Base-by-base conservation (phyloP, 306 rosid species). In the Vachellia collinsii region DNA sequence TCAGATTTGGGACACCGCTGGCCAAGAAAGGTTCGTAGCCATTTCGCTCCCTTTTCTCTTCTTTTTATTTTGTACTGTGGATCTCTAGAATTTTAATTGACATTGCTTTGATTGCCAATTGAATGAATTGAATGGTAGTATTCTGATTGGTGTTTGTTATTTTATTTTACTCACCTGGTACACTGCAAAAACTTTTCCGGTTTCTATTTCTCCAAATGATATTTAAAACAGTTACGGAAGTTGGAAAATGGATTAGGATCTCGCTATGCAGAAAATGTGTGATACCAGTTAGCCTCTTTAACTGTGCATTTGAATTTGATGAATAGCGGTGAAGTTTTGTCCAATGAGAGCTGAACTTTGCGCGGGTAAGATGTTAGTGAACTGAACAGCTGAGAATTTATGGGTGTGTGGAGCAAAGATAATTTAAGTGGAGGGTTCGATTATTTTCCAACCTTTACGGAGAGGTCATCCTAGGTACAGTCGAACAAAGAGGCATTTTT, bases 1-100 rank as follows among this genome's bases (percentile, higher is more conserved):
- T 39, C 91, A 88, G 91, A 88, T 88, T 88, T 88, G 89, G 91
- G 91, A 88, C 66, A 88, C 91, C 65, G 91, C 88, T 65, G 89
- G 89, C 42, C 91, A 88, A 84, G 89, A 88, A 79, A 86, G 91
- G 89, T 87, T 62, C 16, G 19, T 74, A 54, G 10, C 11, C 2
- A 8, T 25, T 19, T 67, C 56, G 36, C 25, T 13, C 76, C 20
- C 6, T 14, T 41, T 48, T 14, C 11, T 48, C 34, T 19, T 10
- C 13, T 4, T 19, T 53, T 17, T 19, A 17, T 47, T 63, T 11
- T 16, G 46, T 42, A 25, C 12, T 7, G 9, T 70, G 39, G 39
- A 25, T 70, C 58, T 70, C 20, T 7, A 2, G 53, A 69, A 69
- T 69, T 69, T 42, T 20, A 69, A 34, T 43, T 70, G n/a, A 2